Evolutionary conservation across 345 rosid genomes (phyloP), one percentile per base, ranked within the genome.

Genomic region (Syzygium grande): DNA sequence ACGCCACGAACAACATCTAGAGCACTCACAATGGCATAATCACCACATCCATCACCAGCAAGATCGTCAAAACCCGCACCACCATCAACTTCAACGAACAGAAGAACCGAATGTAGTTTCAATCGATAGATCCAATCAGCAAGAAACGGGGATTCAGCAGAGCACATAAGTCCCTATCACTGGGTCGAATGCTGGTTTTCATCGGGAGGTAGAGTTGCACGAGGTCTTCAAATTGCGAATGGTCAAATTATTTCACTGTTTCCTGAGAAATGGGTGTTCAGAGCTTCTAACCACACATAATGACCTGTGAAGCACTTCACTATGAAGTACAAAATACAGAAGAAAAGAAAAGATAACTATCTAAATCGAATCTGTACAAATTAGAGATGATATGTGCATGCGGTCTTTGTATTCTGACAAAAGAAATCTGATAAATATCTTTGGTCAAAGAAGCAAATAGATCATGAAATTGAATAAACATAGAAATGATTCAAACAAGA

Each of bases 1-100:
- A 14, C 88, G 21, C 53, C 91, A 89, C 80, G 88, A 85, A 84
- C 86, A 84, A 58, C 87, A 54, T 27, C 65, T 21, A 73, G 83
- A 73, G 14, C 83, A 38, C 77, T 22, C 30, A 6, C 59, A 68
- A 34, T 83, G 85, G 29, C 90, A 38, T 3, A 84, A 77, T 51
- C 59, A 84, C 46, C 59, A 84, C 9, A 5, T 29, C 41, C 27
- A 84, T 52, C 55, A 52, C 27, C 86, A 84, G 59, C 41, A 52
- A 52, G 59, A 84, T 23, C 86, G n/a, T 52, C 86, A 84, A 52
- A 30, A 52, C 46, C 86, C 23, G 23, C 61, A 52, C 46, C 86
- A 84, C 46, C 86, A 84, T 19, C 83, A 38, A 7, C 83, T 73
- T 38, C 83, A 19, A 38, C 86, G 25, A 4, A 84, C 59, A n/a